Conservation (phyloP, 148 eudicot species). For the Polygonum maritimum region DNA sequence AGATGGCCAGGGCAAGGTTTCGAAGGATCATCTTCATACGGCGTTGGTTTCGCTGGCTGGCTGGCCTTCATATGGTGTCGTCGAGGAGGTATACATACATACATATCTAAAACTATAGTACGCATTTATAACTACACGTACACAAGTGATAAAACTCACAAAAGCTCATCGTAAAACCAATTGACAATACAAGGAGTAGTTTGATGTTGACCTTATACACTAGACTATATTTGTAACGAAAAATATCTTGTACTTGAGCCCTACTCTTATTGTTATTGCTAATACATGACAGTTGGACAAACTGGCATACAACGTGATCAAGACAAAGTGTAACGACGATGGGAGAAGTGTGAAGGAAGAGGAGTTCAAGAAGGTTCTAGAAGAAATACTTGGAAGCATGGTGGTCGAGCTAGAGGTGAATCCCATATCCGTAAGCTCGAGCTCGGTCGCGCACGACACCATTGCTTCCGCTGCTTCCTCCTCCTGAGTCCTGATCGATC, state of each 20-base stretch:
- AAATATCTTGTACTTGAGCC: too few relatives aligned
- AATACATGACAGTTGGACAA: slow-evolving; percentile 50
- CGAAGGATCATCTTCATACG: slow-evolving; percentile 47
- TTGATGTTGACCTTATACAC: too few relatives aligned
- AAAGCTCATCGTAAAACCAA: too few relatives aligned
- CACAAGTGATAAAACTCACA: too few relatives aligned
- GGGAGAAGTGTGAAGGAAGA: slow-evolving; percentile 70
- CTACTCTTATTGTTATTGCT: neutral
- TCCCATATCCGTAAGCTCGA: slow-evolving; percentile 51
- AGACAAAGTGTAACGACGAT: slow-evolving; percentile 47
- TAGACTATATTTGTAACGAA: too few relatives aligned
- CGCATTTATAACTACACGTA: too few relatives aligned
- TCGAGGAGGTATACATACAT: slow-evolving; percentile 44
- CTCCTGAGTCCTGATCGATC: neutral
- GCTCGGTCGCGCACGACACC: slow-evolving; percentile 90
- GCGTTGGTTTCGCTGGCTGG: slow-evolving; percentile 66
- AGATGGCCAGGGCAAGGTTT: slow-evolving; percentile 57
- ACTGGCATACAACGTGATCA: slow-evolving; percentile 30
- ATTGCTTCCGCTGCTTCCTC: slow-evolving; percentile 52
- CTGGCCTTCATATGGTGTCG: slow-evolving; percentile 75
- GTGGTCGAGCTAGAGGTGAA: slow-evolving; percentile 78
- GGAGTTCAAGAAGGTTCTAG: slow-evolving; percentile 73
- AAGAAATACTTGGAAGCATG: slow-evolving; percentile 61
- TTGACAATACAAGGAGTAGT: too few relatives aligned
- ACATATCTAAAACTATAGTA: too few relatives aligned